Conservation (phyloP, 345 rosid species). For the Eucalyptus sp. region DNA sequence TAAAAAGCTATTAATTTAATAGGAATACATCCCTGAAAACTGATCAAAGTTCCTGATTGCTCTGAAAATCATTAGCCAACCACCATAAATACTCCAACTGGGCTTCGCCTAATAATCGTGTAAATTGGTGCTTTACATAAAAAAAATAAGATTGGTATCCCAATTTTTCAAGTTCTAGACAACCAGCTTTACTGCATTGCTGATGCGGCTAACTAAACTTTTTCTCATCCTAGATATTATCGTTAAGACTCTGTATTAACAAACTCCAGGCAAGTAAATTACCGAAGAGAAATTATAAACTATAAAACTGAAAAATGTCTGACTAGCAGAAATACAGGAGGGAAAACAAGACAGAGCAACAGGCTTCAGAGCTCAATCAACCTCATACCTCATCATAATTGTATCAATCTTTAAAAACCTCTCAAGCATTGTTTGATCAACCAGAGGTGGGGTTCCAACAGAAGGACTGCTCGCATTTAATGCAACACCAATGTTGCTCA, state of each 20-base stretch:
- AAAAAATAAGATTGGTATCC: not conserved
- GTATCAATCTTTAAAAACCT: conserved; percentile 76
- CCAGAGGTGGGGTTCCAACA: conserved; percentile 56
- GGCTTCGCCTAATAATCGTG: not conserved
- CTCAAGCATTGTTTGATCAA: conserved; percentile 61
- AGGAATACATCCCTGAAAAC: not conserved
- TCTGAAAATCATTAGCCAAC: not conserved
- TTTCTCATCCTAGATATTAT: not conserved
- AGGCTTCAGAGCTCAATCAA: not conserved
- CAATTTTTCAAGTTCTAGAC: not conserved
- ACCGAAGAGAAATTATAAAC: not conserved
- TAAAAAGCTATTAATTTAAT: not conserved
- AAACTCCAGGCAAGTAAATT: not conserved
- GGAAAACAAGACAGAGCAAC: not conserved
- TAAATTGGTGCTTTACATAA: not conserved
- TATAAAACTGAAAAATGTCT: not conserved
- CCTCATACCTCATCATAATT: conserved; percentile 52
- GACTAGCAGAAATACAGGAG: not conserved
- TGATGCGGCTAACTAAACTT: not conserved
- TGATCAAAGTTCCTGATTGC: not conserved
- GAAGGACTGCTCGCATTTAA: conserved; percentile 73
- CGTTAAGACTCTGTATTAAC: not conserved
- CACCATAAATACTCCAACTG: not conserved
- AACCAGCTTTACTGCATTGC: not conserved
- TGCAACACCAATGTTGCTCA: conserved; percentile 54